A percentile compares a stretch with the other conserved stretches of the same genome.
These are phyloP conservation scores for Candida hispaniensis DNA, from an alignment of 805 yeast species.

Conservation along the genomic window DNA sequence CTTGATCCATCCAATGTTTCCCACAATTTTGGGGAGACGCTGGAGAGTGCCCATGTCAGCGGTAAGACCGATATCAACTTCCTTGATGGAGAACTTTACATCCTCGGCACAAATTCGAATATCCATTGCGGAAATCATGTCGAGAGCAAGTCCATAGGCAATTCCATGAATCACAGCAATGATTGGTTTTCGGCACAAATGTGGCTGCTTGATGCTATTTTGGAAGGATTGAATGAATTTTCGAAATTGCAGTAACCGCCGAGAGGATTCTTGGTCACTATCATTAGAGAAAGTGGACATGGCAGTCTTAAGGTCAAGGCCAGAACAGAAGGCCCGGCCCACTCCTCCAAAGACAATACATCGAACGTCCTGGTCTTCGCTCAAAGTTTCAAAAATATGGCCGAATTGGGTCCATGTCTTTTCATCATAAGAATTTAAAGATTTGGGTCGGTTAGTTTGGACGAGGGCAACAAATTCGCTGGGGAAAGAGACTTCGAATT, in stretches of 20 bases:
- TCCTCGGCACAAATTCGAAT: slow-evolving; percentile 48
- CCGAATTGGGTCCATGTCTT: slow-evolving; percentile 49
- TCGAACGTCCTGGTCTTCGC: slow-evolving; percentile 36
- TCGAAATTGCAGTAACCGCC: slow-evolving; percentile 28
- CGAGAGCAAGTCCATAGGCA: slow-evolving; percentile 56
- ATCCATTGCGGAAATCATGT: slow-evolving; percentile 47
- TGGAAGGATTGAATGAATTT: slow-evolving; percentile 48
- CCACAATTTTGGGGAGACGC: slow-evolving; percentile 45
- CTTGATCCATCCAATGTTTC: slow-evolving; percentile 46
- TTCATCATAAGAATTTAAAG: slow-evolving; percentile 47
- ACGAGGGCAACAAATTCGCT: slow-evolving; percentile 44
- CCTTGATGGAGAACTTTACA: slow-evolving; percentile 49
- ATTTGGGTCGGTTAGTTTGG: slow-evolving; percentile 49
- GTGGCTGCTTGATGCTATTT: slow-evolving; percentile 34
- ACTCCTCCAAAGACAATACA: slow-evolving; percentile 47
- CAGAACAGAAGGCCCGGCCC: slow-evolving; percentile 52
- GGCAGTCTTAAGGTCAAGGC: slow-evolving; percentile 42
- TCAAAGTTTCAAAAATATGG: slow-evolving; percentile 38
- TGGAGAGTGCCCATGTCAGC: slow-evolving; percentile 76
- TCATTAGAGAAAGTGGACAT: slow-evolving; percentile 19
- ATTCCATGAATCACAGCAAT: slow-evolving; percentile 58
- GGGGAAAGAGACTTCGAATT: slow-evolving; percentile 31
- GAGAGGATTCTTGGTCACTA: slow-evolving; percentile 22
- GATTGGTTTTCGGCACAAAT: slow-evolving; percentile 37
- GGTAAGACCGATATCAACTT: slow-evolving; percentile 60